These are phyloP conservation scores for Silene latifolia DNA, from an alignment of 148 eudicot species.

Conservation along the genomic window DNA sequence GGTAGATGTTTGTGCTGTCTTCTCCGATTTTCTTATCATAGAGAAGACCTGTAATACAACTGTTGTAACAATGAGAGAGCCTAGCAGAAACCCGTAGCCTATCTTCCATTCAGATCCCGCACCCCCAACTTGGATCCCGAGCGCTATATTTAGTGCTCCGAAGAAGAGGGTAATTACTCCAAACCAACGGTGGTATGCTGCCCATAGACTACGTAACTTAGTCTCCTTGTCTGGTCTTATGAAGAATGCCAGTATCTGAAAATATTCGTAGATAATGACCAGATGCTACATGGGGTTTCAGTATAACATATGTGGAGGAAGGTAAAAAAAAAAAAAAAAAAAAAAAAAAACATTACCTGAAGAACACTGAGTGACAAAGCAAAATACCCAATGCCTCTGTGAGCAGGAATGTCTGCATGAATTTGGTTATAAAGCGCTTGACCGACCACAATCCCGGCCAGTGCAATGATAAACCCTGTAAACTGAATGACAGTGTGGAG, in stretches of 20 bases:
- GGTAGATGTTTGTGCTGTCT: conserved; percentile 34
- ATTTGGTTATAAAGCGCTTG: conserved; percentile 50
- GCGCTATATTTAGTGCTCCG: conserved; percentile 65
- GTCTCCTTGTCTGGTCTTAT: conserved; percentile 68
- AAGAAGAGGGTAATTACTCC: conserved; percentile 78
- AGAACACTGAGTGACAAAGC: conserved; percentile 62
- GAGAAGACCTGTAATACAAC: conserved; percentile 59
- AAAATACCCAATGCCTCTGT: conserved; percentile 86
- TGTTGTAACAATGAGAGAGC: conserved; percentile 33
- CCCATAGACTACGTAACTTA: conserved; percentile 71
- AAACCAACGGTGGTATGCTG: conserved; percentile 65
- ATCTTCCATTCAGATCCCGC: conserved; percentile 76
- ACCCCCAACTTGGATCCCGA: conserved; percentile 68
- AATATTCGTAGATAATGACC: conserved; percentile 5
- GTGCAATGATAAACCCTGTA: conserved; percentile 61
- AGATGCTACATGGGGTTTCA: neutral
- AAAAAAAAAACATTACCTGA: no score
- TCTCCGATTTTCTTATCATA: conserved; percentile 44
- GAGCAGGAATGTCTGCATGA: conserved; percentile 55
- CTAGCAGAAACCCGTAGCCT: conserved; percentile 78
- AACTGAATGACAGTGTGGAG: conserved; percentile 73
- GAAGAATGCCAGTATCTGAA: conserved; percentile 79
- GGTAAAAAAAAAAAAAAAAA: no score
- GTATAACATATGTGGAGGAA: neutral
- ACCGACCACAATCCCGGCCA: conserved; percentile 73